Conservation (phyloP, 73 alveolate genomes). For the Uronychia setigera region DNA sequence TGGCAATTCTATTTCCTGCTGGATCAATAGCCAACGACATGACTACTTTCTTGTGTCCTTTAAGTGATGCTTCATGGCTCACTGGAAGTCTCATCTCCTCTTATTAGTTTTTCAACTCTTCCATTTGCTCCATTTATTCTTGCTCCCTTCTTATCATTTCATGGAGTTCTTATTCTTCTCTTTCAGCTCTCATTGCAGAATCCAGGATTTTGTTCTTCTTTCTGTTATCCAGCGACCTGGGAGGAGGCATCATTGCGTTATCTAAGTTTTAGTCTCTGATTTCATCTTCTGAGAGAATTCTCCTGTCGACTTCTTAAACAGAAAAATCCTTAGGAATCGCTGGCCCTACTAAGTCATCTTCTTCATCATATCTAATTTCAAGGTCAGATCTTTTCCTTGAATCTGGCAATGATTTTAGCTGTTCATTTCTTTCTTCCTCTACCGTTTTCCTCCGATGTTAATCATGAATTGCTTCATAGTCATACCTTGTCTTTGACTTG, state of each 20-base stretch:
- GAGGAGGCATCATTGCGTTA: slow-evolving; percentile 5
- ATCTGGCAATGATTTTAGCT: background rate
- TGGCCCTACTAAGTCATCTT: slow-evolving; percentile 16
- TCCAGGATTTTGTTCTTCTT: background rate
- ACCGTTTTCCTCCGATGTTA: background rate
- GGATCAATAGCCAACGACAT: slow-evolving; percentile 66
- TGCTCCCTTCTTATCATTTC: background rate
- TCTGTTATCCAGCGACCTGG: background rate
- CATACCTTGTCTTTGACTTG: background rate
- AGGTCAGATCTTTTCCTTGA: background rate
- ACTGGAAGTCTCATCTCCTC: slow-evolving; percentile 47
- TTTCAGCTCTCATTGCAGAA: background rate
- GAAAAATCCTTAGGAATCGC: slow-evolving; percentile 1
- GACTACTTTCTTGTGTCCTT: slow-evolving; percentile 62
- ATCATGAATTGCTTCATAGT: background rate
- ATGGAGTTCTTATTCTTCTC: background rate
- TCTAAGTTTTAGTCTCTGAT: background rate
- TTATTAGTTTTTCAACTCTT: slow-evolving; percentile 15
- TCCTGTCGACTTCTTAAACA: background rate
- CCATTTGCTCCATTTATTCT: background rate
- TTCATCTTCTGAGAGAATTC: background rate
- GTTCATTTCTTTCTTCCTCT: background rate
- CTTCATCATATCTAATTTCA: background rate
- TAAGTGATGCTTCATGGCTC: slow-evolving; percentile 51
- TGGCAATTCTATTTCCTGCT: slow-evolving; percentile 55